Base-by-base conservation (phyloP, 176 grass and related monocot species). In the Eremochloa ophiuroides region DNA sequence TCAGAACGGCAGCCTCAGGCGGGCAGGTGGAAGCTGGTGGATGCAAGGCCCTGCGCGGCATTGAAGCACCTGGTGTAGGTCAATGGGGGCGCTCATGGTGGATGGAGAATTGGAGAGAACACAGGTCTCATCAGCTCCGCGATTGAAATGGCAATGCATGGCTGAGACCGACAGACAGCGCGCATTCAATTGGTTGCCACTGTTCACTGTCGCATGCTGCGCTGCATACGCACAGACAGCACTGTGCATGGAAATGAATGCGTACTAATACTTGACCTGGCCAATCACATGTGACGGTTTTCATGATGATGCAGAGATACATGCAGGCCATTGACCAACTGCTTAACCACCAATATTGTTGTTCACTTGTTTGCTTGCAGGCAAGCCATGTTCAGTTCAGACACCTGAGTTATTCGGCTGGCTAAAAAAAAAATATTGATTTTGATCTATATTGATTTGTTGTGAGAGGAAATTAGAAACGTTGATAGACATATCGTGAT, bases 51-150 rank as follows among this genome's bases (percentile, higher is more conserved):
- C 76, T 75, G 48, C 70, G 30, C 70, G 23, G 63, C 79, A 85
- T 77, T 89, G 70, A 85, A 85, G 44, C 66, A 78, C 79, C 78
- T 79, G 83, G 44, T 18, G 79, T 78, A 89, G 79, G 76, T 83
- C 27, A 86, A 82, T 85, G 73, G 67, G 16, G 38, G 47, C 66
- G 75, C 46, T 82, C 73, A 82, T 69, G 10, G 66, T 81, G 70
- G 34, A 28, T 62, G 73, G 64, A 11, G 6, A 15, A 12, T 4
- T 15, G 42, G 15, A 47, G 50, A 4, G 22, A 73, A 40, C 18
- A 59, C 66, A 41, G 74, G n/a, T 34, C 83, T 73, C 42, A 77
- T n/a, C n/a, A n/a, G 56, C 58, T 31, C 28, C 73, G 17, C 85
- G 73, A 82, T 78, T 55, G 66, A 82, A 78, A 67, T 77, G 78